These are phyloP conservation scores for Lactarius quietus DNA, from an alignment of 768 basidiomycete genomes.

Conservation along the genomic window DNA sequence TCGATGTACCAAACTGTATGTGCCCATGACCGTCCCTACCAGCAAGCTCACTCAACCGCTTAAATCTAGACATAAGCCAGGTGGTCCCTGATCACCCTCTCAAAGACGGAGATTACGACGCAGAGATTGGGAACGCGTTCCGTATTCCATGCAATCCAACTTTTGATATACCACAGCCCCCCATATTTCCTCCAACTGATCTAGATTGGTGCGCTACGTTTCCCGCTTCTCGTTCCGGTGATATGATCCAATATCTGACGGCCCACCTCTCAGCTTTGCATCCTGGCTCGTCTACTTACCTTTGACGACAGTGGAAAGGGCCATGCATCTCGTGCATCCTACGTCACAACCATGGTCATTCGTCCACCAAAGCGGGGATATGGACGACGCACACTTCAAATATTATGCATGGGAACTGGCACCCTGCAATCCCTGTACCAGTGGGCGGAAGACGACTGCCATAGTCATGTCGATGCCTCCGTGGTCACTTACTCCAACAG, in stretches of 20 bases:
- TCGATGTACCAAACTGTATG: constrained; percentile 15
- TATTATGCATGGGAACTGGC: constrained; percentile 20
- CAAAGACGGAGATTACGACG: constrained; percentile 1
- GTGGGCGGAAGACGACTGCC: constrained; percentile 11
- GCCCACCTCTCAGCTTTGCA: constrained; percentile 5
- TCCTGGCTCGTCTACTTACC: constrained; percentile 22
- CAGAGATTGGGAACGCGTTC: constrained; percentile 13
- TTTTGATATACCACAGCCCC: constrained; percentile 22
- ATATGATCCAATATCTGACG: not conserved
- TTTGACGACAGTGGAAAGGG: constrained; percentile 20
- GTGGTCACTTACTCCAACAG: constrained; percentile 21
- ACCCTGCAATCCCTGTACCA: not conserved
- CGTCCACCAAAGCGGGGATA: constrained; percentile 17
- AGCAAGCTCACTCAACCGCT: not conserved
- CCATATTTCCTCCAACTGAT: constrained; percentile 14
- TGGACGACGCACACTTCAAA: constrained; percentile 15
- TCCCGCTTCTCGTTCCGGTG: not conserved
- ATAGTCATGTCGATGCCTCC: constrained; percentile 25
- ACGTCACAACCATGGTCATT: constrained; percentile 16
- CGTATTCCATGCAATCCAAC: constrained; percentile 19
- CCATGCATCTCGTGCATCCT: constrained; percentile 21
- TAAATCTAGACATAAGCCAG: not conserved
- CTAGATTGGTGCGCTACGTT: constrained; percentile 10
- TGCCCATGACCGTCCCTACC: not conserved
- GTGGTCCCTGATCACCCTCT: constrained; percentile 15